These are phyloP conservation scores for Pelargonium cotyledonis DNA, from an alignment of 441 rosid species.

Conservation along the genomic window DNA sequence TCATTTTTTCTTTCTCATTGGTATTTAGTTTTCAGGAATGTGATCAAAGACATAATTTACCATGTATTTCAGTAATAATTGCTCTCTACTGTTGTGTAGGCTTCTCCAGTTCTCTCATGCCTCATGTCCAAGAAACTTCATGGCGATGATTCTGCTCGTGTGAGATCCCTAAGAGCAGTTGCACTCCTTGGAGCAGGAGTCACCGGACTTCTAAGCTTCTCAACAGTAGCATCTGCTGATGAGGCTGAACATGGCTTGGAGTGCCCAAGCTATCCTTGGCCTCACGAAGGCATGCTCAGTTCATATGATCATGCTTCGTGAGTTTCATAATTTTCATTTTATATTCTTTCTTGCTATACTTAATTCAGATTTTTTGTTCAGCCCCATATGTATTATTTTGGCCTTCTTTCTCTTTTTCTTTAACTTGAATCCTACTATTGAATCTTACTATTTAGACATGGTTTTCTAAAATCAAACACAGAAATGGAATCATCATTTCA, in stretches of 20 bases:
- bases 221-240: constrained; percentile 85
- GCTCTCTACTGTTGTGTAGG: constrained; percentile 35
- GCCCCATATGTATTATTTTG: neutral
- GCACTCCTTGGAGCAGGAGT: constrained; percentile 86
- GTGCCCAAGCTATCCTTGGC: constrained; percentile 93
- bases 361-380: neutral
- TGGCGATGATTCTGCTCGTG: constrained; percentile 48
- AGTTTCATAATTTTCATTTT: constrained; percentile 32
- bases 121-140: constrained; percentile 57
- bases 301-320: constrained; percentile 99
- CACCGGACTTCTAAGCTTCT: constrained; percentile 73
- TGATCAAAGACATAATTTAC: too few relatives aligned
- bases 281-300: constrained; percentile 93
- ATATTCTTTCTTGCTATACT: neutral
- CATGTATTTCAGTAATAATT: neutral
- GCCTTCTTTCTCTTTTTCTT: neutral
- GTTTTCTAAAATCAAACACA: neutral
- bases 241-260: constrained; percentile 98
- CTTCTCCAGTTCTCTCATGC: constrained; percentile 45
- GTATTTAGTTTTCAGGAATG: neutral
- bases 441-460: neutral
- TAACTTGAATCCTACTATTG: neutral
- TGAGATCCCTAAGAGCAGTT: constrained; percentile 49
- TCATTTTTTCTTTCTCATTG: neutral
- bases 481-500: neutral